Percentiles rank a stretch among this genome's conserved stretches.
phyloP scores from a whole-genome alignment of 257 asterid species.

The Striga asiatica region DNA sequence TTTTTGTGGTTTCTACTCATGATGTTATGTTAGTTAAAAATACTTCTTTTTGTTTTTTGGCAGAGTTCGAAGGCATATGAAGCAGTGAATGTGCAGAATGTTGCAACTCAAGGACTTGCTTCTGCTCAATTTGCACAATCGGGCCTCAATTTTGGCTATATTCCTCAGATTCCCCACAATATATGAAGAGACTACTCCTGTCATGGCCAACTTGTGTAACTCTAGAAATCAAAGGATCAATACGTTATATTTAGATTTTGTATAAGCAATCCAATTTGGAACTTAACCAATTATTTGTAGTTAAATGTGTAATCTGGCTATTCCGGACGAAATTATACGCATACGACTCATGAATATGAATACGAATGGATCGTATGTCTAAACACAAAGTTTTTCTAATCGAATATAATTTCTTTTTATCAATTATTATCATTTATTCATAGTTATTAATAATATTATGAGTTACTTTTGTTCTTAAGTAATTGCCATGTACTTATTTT shows the following conservation, averaged over 20 bases:
- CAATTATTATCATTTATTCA: no score
- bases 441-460: no score
- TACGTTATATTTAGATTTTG: constrained; percentile 6
- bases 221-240: background rate
- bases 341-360: no score
- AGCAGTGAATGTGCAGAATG: constrained; percentile 40
- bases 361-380: no score
- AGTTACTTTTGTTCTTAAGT: no score
- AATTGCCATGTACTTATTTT: no score
- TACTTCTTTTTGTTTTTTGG: no score
- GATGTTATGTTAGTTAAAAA: no score
- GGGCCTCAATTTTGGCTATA: constrained; percentile 34
- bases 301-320: background rate
- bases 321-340: no score
- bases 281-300: constrained; percentile 17
- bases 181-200: background rate
- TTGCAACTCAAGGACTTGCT: background rate
- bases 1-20: no score
- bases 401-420: no score
- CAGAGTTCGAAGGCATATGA: constrained; percentile 59
- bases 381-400: no score
- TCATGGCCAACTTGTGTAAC: constrained; percentile 18
- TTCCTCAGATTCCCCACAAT: constrained; percentile 34
- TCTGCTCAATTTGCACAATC: background rate
- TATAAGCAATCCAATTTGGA: constrained; percentile 4